These are phyloP conservation scores for Eucalyptus regnans DNA, from an alignment of 345 rosid genomes.

Conservation along the genomic window DNA sequence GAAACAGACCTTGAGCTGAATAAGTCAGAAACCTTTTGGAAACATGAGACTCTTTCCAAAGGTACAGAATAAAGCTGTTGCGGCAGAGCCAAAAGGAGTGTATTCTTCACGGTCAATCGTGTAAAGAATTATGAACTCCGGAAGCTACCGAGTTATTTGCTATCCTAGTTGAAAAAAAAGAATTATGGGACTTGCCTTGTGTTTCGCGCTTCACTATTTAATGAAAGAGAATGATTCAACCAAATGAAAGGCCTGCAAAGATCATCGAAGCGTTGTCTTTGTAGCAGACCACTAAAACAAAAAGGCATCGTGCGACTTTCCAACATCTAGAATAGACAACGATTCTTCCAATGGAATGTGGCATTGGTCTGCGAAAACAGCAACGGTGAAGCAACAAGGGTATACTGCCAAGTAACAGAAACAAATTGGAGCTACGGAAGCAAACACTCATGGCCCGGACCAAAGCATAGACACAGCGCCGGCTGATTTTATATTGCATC, in stretches of 20 bases:
- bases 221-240: neutral
- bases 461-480: conserved; percentile 6
- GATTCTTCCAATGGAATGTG: neutral
- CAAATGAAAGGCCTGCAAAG: neutral
- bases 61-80: neutral
- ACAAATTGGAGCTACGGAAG: conserved; percentile 2
- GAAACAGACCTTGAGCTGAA: neutral
- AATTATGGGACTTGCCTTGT: neutral
- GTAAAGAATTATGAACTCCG: neutral
- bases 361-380: neutral
- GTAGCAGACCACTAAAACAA: neutral
- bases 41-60: neutral
- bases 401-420: neutral
- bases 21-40: neutral
- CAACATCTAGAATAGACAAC: neutral
- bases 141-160: neutral
- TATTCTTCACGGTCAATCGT: neutral
- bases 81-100: neutral
- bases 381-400: neutral
- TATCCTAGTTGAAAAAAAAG: neutral
- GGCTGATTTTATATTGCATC: conserved; percentile 7
- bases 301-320: neutral
- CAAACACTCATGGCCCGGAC: neutral
- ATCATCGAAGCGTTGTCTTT: neutral
- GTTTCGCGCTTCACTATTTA: neutral